Base-by-base conservation (phyloP, 495 filamentous ascomycete genomes). In the Rostrohypoxylon terebratum region DNA sequence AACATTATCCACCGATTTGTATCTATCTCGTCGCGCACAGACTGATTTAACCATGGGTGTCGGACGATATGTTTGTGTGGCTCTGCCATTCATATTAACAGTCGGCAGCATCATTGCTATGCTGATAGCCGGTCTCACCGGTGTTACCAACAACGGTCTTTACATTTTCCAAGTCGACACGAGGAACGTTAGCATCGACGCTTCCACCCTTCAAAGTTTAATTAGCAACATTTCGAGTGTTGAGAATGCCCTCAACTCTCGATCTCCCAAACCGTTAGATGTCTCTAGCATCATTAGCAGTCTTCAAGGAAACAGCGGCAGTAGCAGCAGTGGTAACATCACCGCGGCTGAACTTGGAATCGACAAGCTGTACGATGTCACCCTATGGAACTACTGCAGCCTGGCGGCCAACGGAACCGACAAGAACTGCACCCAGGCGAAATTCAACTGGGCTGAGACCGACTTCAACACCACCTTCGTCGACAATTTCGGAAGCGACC, bases 311-410 rank as follows among this genome's bases (percentile, higher is more conserved):
- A 55, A 54, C 5, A 62, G 38, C 6, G 14, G 25, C 13, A 55
- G 61, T 4, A 63, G 40, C 8, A 21, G 25, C 13, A 51, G 69
- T 76, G 51, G 36, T 50, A 86, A 84, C 75, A 78, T 88, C 67
- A 84, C 83, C 10, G 84, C 87, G 23, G 63, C 77, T 1, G 83
- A 90, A 9, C 83, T 90, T 25, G 83, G 86, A 23, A 83, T 98
- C 47, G 85, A 83, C 59, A 90, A 96, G 79, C 87, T 90, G 75
- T 98, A 98, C 87, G 86, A 89, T 58, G 85, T 97, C 77, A 87
- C 87, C 68, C 84, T 99, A 28, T 97, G 91, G 92, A 91, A 91
- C 77, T 98, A 94, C 87, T 98, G 96, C 84, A 83, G 86, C 48
- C 82, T 80, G 4, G 72, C 77, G 8, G 72, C 83, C 44, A 82